Evolutionary conservation across 2,329 filamentous ascomycete species (phyloP).

Genomic region (Coniochaeta sp.): DNA sequence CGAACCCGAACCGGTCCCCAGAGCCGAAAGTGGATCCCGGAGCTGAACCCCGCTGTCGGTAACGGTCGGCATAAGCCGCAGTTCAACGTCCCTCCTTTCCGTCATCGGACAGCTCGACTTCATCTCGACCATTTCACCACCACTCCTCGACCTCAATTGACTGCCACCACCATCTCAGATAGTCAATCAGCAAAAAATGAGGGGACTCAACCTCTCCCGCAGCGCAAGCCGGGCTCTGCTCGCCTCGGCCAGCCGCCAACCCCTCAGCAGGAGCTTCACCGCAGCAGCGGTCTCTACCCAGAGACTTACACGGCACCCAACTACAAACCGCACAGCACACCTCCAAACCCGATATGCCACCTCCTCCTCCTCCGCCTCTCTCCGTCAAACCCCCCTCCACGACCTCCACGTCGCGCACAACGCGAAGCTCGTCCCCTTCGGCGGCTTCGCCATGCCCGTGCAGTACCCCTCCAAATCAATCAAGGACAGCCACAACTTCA

Average conservation of each 20-base stretch:
- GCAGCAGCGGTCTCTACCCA: not conserved
- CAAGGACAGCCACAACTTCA: conserved; percentile 82
- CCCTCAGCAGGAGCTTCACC: not conserved
- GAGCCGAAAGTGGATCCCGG: not conserved
- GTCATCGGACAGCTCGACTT: not conserved
- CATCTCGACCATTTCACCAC: not conserved
- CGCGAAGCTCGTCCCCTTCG: conserved; percentile 96
- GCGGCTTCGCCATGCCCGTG: conserved; percentile 86
- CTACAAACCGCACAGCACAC: not conserved
- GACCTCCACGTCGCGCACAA: conserved; percentile 53
- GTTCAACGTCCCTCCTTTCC: not conserved
- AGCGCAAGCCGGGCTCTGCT: not conserved
- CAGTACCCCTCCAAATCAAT: conserved; percentile 76
- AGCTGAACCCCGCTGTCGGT: not conserved
- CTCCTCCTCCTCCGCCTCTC: conserved; percentile 15
- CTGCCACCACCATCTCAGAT: not conserved
- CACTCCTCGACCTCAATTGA: not conserved
- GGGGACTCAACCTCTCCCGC: not conserved
- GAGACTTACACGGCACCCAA: not conserved
- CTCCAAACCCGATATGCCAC: conserved; percentile 12
- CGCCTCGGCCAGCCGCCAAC: not conserved
- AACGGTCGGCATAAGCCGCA: conserved; percentile 2
- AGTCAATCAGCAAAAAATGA: not conserved
- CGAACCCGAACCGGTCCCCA: too few species aligned
- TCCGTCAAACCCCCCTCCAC: conserved; percentile 27